Evolutionary conservation across 2,329 filamentous ascomycete genomes (phyloP).

Genomic region (Fusarium sp.): DNA sequence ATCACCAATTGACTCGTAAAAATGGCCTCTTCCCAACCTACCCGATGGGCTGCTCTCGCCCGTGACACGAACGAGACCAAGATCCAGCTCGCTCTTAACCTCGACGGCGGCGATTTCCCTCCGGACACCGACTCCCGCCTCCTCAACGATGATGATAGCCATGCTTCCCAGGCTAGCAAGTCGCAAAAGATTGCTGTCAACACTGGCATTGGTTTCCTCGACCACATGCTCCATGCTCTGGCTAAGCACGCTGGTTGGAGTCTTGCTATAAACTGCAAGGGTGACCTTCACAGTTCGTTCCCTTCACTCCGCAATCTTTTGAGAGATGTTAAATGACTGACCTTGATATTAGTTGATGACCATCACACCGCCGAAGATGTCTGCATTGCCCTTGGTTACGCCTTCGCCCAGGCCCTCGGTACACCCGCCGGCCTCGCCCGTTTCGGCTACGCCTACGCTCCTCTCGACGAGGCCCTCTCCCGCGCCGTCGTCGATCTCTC

Average conservation of each 20-base stretch:
- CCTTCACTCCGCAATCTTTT: neutral
- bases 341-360: conserved; percentile 81
- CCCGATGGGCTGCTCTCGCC: conserved; percentile 82
- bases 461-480: conserved; percentile 94
- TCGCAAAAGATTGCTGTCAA: conserved; percentile 89
- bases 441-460: conserved; percentile 92
- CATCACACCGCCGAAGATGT: conserved; percentile 98
- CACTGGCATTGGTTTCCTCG: conserved; percentile 96
- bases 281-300: conserved; percentile 89
- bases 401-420: conserved; percentile 86
- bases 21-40: conserved; percentile 50
- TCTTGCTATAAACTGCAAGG: conserved; percentile 84
- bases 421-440: conserved; percentile 85
- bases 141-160: conserved; percentile 68
- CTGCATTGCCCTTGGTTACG: conserved; percentile 89
- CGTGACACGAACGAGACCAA: conserved; percentile 99
- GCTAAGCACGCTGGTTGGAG: conserved; percentile 98
- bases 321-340: conserved; percentile 24
- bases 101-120: conserved; percentile 89
- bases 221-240: conserved; percentile 98
- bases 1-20: conserved; percentile 35
- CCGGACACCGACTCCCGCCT: conserved; percentile 73
- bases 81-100: conserved; percentile 91
- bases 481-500: conserved; percentile 95
- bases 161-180: conserved; percentile 87